Percentiles rank a stretch among this genome's conserved stretches.
Conservation (phyloP, 495 filamentous ascomycete genomes). For the Penicillium pancosmium region DNA sequence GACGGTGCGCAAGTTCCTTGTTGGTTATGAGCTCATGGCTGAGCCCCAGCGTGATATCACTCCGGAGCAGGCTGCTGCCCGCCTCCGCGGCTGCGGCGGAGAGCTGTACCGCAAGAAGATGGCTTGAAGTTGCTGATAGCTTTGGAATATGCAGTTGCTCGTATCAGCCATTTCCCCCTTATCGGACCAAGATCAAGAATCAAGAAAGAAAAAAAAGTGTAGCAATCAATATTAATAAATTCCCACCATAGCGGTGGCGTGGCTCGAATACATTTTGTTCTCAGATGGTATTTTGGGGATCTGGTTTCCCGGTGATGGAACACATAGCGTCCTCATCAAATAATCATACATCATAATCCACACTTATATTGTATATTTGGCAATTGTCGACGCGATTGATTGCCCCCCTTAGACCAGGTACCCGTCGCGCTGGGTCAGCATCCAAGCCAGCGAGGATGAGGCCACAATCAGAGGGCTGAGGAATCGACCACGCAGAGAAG, state of each 20-base stretch:
- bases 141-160: not conserved
- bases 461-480: conserved; percentile 74
- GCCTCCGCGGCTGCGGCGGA: conserved; percentile 73
- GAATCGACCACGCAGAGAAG: conserved; percentile 68
- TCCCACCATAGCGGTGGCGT: too few relatives aligned
- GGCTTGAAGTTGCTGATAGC: conserved; percentile 21
- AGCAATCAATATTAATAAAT: not conserved
- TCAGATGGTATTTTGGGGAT: not conserved
- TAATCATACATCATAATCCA: not conserved
- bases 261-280: too few relatives aligned
- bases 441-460: conserved; percentile 74
- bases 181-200: too few relatives aligned
- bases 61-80: conserved; percentile 88
- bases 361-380: not conserved
- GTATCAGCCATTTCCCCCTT: not conserved
- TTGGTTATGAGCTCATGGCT: conserved; percentile 87
- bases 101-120: conserved; percentile 79
- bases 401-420: conserved; percentile 30
- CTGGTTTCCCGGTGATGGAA: not conserved
- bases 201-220: not conserved
- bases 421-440: conserved; percentile 62
- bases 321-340: not conserved
- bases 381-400: not conserved
- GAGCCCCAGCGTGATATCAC: conserved; percentile 98
- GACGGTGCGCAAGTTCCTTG: conserved; percentile 92